Evolutionary conservation across 139 green algal species (phyloP).

Genomic region (Picochlorum costavermella): DNA sequence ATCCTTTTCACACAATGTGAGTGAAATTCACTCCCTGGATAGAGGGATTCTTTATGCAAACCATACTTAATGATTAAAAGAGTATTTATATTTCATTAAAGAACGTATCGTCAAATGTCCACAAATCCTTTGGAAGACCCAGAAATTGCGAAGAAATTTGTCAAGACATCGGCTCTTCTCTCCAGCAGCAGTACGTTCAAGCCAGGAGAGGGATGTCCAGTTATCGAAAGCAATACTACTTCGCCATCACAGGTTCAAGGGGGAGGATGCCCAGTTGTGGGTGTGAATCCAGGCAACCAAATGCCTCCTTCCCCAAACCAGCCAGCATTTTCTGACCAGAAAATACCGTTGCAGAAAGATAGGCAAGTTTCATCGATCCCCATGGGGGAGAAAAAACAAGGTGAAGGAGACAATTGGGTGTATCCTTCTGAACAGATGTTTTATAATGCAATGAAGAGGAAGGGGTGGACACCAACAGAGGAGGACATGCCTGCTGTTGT

Average conservation of each 20-base stretch:
- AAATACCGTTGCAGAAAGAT: constrained; percentile 23
- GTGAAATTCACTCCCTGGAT: too few species aligned
- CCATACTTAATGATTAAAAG: too few species aligned
- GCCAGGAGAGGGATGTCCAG: not conserved
- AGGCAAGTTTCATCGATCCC: constrained; percentile 30
- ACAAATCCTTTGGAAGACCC: too few species aligned
- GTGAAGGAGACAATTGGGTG: constrained; percentile 46
- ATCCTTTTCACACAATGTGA: too few species aligned
- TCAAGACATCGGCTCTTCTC: not conserved
- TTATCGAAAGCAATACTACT: not conserved
- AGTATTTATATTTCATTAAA: too few species aligned
- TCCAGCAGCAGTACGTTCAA: not conserved
- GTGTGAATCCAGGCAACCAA: constrained; percentile 21
- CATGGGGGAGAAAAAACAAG: constrained; percentile 8
- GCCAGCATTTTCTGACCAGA: constrained; percentile 20
- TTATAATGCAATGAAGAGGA: constrained; percentile 85
- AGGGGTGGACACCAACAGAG: constrained; percentile 71
- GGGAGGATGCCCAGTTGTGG: constrained; percentile 27
- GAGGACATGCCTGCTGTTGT: constrained; percentile 82
- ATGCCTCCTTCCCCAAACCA: constrained; percentile 26
- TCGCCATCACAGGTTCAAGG: not conserved
- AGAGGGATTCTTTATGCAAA: too few species aligned
- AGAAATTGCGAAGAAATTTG: not conserved
- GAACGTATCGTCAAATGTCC: too few species aligned
- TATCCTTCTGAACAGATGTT: constrained; percentile 90